Evolutionary conservation across 2,329 filamentous ascomycete species (phyloP), one percentile per base, ranked within the genome.

Genomic region (Colletotrichum acutatum): DNA sequence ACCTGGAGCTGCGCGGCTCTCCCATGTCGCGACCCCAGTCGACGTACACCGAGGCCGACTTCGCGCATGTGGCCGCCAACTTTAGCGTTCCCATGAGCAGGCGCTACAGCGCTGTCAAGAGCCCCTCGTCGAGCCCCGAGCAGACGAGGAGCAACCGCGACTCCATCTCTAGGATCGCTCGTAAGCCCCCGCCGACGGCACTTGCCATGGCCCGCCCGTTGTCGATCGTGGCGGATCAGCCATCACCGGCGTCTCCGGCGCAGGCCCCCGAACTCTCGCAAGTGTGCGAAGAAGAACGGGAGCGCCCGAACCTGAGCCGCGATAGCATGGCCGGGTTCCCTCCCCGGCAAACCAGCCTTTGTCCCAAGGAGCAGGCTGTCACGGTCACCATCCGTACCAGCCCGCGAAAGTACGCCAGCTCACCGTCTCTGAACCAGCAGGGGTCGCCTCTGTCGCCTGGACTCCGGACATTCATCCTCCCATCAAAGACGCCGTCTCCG

Each of bases 221-320:
- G 11, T 90, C 89, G 1, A 85, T 88, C 59, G 87, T 90, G 2
- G 80, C 86, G 64, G 89, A 90, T 71, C 85, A 88, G 58, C 87
- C 87, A 0, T 88, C 88, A 0, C 86, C 87, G 1, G 76, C 72
- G 74, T 53, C 88, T 0, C 86, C 87, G 1, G 76, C 72, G 74
- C 58, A 57, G 19, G 42, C 32, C n/a, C 52, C 60, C 12, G 68
- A 72, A 8, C 32, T 46, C 32, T 22, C 52, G 9, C 71, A 53
- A 24, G 24, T 22, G 42, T 49, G 42, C 28, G 14, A 8, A 5
- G 34, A 46, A 3, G 22, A 5, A 16, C 42, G 32, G 16, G 57
- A 46, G 19, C 53, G 49, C 19, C 42, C 57, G n/a, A 49, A 22
- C 37, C 7, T 16, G 28, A 46, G n/a, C 32, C 49, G 26, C 46